Evolutionary conservation across 2,329 filamentous ascomycete species (phyloP).

Genomic region (Colletotrichum gigasporum): DNA sequence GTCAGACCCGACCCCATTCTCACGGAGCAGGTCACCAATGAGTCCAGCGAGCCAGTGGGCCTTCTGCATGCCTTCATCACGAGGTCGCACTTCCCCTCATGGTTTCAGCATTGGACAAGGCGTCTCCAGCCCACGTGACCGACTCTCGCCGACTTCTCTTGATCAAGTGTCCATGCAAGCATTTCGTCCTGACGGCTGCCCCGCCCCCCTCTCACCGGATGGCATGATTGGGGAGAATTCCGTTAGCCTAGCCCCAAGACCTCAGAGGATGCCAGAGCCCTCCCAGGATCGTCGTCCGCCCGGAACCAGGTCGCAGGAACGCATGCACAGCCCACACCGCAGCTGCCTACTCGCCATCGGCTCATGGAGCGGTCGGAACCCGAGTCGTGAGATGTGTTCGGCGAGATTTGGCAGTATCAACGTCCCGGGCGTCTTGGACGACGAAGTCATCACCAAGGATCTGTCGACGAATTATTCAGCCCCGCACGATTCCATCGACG

Average conservation of each 20-base stretch:
- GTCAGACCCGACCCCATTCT: background rate
- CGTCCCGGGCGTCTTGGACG: background rate
- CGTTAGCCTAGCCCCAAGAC: background rate
- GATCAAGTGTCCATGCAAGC: background rate
- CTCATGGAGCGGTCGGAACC: conserved; percentile 6
- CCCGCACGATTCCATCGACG: background rate
- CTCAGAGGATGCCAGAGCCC: background rate
- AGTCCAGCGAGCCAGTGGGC: background rate
- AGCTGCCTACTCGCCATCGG: conserved; percentile 16
- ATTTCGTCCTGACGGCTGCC: background rate
- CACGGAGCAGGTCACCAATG: background rate
- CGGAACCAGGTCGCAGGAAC: background rate
- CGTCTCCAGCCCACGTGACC: background rate
- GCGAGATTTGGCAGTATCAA: too few species aligned
- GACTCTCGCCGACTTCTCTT: background rate
- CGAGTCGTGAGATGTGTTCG: background rate
- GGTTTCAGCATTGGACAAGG: background rate
- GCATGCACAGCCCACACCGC: background rate
- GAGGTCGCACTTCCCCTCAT: conserved; percentile 6
- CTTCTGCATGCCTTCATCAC: background rate
- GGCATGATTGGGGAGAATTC: background rate
- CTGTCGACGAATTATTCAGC: background rate
- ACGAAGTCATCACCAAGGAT: background rate
- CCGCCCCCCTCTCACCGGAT: background rate
- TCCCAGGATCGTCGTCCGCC: background rate